These are phyloP conservation scores for Dentipellis sp. DNA, from an alignment of 768 basidiomycete genomes.

Conservation along the genomic window DNA sequence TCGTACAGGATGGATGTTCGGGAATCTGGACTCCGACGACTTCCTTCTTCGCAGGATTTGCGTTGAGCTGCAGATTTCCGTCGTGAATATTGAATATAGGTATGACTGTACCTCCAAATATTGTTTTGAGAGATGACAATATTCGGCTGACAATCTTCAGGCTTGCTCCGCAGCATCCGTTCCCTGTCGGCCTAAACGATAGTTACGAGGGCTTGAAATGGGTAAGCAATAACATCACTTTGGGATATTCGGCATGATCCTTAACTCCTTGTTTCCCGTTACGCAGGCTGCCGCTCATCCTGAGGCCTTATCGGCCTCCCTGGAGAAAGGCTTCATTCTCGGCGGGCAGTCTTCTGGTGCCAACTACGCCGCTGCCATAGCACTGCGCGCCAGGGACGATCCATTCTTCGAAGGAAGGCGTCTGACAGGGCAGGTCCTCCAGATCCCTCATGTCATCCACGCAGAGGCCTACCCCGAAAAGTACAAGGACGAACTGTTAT, in stretches of 20 bases:
- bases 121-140: not conserved
- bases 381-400: constrained; percentile 17
- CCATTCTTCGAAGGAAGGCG: constrained; percentile 11
- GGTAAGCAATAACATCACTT: constrained; percentile 1
- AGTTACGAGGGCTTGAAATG: constrained; percentile 17
- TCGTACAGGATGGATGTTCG: constrained; percentile 4
- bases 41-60: constrained; percentile 7
- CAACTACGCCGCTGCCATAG: constrained; percentile 15
- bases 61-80: constrained; percentile 1
- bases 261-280: not conserved
- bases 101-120: not conserved
- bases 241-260: not conserved
- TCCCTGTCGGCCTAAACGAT: constrained; percentile 16
- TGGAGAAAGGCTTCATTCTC: constrained; percentile 18
- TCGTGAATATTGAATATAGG: constrained; percentile 10
- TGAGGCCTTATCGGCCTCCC: constrained; percentile 7
- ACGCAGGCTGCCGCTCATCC: constrained; percentile 8
- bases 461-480: constrained; percentile 15
- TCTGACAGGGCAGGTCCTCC: constrained; percentile 18
- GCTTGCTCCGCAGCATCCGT: constrained; percentile 14
- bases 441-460: constrained; percentile 14
- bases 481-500: constrained; percentile 10
- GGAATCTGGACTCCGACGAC: constrained; percentile 12
- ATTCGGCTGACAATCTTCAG: not conserved
- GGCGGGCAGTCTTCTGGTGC: constrained; percentile 19